These are phyloP conservation scores for Brettanomyces sp. DNA, from an alignment of 805 yeast species.

Conservation along the genomic window DNA sequence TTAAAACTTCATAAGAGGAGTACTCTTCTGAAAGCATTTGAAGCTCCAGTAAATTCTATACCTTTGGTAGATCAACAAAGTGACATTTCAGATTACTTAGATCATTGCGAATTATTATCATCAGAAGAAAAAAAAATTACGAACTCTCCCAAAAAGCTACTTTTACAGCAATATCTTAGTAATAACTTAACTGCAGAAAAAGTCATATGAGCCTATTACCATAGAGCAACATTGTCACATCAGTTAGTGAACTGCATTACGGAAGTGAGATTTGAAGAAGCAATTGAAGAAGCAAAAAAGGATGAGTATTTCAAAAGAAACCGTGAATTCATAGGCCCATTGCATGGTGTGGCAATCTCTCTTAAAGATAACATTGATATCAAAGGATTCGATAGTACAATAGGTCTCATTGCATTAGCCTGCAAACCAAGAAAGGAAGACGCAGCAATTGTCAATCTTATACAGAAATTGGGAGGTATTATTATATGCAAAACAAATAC, in stretches of 20 bases:
- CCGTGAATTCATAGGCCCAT: conserved; percentile 49
- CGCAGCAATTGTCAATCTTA: conserved; percentile 28
- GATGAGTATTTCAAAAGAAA: conserved; percentile 39
- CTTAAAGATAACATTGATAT: conserved; percentile 36
- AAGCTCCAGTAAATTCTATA: too few relatives aligned
- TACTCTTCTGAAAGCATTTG: too few relatives aligned
- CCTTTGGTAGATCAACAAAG: too few relatives aligned
- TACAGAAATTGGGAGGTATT: conserved; percentile 34
- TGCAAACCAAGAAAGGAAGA: conserved; percentile 22
- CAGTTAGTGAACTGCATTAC: conserved; percentile 36
- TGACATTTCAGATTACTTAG: too few relatives aligned
- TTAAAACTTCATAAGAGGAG: too few relatives aligned
- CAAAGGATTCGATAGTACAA: conserved; percentile 37
- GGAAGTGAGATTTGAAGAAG: conserved; percentile 46
- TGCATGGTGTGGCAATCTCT: conserved; percentile 51
- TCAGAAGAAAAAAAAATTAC: too few relatives aligned
- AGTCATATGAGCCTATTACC: neutral
- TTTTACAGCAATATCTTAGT: neutral
- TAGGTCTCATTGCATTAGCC: conserved; percentile 35
- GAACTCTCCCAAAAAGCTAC: too few relatives aligned
- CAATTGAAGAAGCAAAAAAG: conserved; percentile 44
- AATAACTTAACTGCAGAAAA: neutral
- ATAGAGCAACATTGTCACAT: conserved; percentile 45
- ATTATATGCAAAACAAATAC: conserved; percentile 8
- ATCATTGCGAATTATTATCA: too few relatives aligned